phyloP scores from a whole-genome alignment of 192 early-diverging fungal species.

The Gaertneriomyces sp. region DNA sequence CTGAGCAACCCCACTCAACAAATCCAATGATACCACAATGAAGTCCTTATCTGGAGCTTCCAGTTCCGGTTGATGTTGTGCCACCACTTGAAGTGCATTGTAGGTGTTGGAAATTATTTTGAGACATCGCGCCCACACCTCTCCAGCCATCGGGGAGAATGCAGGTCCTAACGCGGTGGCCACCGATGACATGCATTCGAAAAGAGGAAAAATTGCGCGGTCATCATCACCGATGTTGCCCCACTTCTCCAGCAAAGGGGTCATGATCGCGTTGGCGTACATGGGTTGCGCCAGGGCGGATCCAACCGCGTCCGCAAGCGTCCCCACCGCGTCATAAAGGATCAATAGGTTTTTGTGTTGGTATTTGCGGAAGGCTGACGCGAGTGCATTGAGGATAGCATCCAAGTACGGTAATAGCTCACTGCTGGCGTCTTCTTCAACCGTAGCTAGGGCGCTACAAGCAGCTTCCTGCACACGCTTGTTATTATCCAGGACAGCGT shows the following conservation, averaged over 20 bases:
- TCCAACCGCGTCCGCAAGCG: constrained; percentile 92
- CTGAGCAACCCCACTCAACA: constrained; percentile 91
- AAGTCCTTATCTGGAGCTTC: constrained; percentile 92
- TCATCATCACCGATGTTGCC: constrained; percentile 74
- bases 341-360: constrained; percentile 94
- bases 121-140: constrained; percentile 87
- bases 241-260: constrained; percentile 85
- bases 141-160: constrained; percentile 79
- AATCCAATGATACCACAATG: constrained; percentile 92
- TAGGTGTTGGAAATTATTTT: constrained; percentile 81
- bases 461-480: constrained; percentile 98
- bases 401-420: constrained; percentile 84
- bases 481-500: constrained; percentile 88
- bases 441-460: constrained; percentile 89
- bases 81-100: constrained; percentile 40
- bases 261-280: constrained; percentile 83
- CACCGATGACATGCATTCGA: constrained; percentile 89
- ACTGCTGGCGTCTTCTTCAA: constrained; percentile 87
- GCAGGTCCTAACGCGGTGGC: constrained; percentile 80
- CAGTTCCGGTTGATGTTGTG: constrained; percentile 9
- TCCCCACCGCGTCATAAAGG: constrained; percentile 95
- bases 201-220: constrained; percentile 89
- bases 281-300: constrained; percentile 73
- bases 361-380: constrained; percentile 82
- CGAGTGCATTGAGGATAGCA: constrained; percentile 79